phyloP scores from a whole-genome alignment of 1,284 basidiomycete species.

The Tilletia caries region DNA sequence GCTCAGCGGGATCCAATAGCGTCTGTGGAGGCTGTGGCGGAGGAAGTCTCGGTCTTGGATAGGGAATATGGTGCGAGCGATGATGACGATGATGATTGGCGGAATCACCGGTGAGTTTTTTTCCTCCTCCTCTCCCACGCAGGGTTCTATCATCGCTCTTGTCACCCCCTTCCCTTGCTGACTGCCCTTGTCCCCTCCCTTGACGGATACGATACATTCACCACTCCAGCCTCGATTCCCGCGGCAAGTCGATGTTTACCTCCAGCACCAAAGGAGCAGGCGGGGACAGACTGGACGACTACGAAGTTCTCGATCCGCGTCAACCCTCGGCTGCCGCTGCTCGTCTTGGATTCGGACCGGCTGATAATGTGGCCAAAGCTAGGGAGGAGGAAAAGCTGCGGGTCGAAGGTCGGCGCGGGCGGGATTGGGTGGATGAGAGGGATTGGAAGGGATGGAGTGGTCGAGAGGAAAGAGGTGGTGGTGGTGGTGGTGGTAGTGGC shows the following conservation, averaged over 20 bases:
- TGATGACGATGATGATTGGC: slow-evolving; percentile 31
- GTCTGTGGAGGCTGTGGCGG: not conserved
- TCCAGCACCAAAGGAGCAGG: slow-evolving; percentile 6
- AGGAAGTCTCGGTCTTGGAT: not conserved
- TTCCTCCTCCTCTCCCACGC: not conserved
- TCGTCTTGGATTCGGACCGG: slow-evolving; percentile 19
- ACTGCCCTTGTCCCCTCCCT: no score
- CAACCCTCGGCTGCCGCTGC: slow-evolving; percentile 16
- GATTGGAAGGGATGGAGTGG: not conserved
- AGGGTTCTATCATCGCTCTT: no score
- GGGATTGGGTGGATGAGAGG: slow-evolving; percentile 32
- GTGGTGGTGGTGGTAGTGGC: not conserved
- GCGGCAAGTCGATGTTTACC: not conserved
- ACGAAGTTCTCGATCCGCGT: slow-evolving; percentile 37
- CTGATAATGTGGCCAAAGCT: slow-evolving; percentile 16
- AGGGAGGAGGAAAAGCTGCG: slow-evolving; percentile 10
- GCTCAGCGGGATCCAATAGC: not conserved
- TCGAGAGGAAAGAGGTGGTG: not conserved
- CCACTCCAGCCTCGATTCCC: no score
- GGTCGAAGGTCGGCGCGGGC: slow-evolving; percentile 23
- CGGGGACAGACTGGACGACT: slow-evolving; percentile 30
- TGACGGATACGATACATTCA: no score
- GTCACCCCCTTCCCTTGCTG: no score
- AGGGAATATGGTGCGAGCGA: slow-evolving; percentile 43
- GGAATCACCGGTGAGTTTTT: slow-evolving; percentile 21